phyloP scores from a whole-genome alignment of 1,284 basidiomycete genomes.

The Jaminaea rosea region DNA sequence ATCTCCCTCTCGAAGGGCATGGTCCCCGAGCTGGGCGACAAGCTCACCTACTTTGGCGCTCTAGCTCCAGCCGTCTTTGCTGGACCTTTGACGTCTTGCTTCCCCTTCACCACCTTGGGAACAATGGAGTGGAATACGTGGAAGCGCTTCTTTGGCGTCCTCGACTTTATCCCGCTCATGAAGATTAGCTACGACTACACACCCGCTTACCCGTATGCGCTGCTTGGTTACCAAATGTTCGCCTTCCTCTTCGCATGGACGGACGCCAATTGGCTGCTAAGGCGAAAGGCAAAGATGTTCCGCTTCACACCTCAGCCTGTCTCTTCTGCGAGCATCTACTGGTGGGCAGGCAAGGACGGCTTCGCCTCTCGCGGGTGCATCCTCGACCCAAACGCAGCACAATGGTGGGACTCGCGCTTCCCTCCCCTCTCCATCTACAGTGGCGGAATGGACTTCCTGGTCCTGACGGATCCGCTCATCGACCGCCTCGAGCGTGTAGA shows the following conservation, averaged over 20 bases:
- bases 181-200: slow-evolving; percentile 55
- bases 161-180: slow-evolving; percentile 61
- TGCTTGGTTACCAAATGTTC: slow-evolving; percentile 55
- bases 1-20: slow-evolving; percentile 51
- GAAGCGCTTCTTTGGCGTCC: slow-evolving; percentile 56
- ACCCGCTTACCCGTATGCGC: slow-evolving; percentile 50
- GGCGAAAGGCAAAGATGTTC: slow-evolving; percentile 58
- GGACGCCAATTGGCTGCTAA: slow-evolving; percentile 56
- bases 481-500: slow-evolving; percentile 33
- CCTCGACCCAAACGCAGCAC: slow-evolving; percentile 52
- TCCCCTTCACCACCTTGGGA: slow-evolving; percentile 51
- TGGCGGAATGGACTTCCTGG: slow-evolving; percentile 47
- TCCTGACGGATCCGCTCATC: slow-evolving; percentile 36
- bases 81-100: slow-evolving; percentile 56
- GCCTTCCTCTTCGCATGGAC: slow-evolving; percentile 58
- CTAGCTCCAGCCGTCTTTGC: slow-evolving; percentile 59
- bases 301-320: slow-evolving; percentile 59
- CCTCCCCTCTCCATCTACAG: slow-evolving; percentile 56
- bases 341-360: slow-evolving; percentile 58
- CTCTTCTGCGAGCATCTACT: slow-evolving; percentile 53
- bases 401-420: slow-evolving; percentile 56
- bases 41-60: slow-evolving; percentile 56
- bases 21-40: slow-evolving; percentile 55
- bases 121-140: slow-evolving; percentile 53
- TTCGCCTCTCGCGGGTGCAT: slow-evolving; percentile 57